Conservation (phyloP, 257 asterid species). For the Plectranthus barbatus region DNA sequence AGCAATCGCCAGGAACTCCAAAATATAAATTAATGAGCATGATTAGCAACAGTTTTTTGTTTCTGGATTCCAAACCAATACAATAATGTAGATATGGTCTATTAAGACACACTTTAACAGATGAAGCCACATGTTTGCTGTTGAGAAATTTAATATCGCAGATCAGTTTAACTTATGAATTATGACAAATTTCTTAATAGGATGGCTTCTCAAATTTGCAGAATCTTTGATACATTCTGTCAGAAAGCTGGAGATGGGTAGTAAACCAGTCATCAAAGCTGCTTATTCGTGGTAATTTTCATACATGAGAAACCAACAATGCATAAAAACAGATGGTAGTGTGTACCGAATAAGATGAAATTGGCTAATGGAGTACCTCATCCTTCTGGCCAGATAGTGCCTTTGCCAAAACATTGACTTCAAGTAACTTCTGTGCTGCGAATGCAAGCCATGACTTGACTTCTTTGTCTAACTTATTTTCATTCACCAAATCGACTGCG, state of each 20-base stretch:
- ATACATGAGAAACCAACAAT: not conserved
- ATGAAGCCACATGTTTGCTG: not conserved
- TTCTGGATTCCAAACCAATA: not conserved
- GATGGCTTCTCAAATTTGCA: not conserved
- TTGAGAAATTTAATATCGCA: too few relatives aligned
- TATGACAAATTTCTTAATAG: not conserved
- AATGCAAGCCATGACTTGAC: conserved; percentile 82
- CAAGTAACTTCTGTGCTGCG: conserved; percentile 76
- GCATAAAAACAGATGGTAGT: not conserved
- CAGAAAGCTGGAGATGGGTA: not conserved
- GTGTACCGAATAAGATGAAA: not conserved
- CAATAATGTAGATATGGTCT: not conserved
- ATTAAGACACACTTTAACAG: not conserved
- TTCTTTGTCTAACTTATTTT: conserved; percentile 60
- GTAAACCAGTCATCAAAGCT: not conserved
- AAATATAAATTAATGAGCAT: not conserved
- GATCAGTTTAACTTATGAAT: not conserved
- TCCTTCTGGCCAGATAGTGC: conserved; percentile 61
- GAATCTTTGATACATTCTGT: not conserved
- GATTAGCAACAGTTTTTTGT: not conserved
- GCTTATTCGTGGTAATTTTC: not conserved
- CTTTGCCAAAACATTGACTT: conserved; percentile 71
- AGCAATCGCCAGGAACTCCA: not conserved
- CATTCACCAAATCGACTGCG: conserved; percentile 69
- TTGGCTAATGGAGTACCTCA: conserved; percentile 40